Evolutionary conservation across 2,329 filamentous ascomycete species (phyloP), one percentile per base, ranked within the genome.

Genomic region (Immersiporthe knoxdaviesiana): DNA sequence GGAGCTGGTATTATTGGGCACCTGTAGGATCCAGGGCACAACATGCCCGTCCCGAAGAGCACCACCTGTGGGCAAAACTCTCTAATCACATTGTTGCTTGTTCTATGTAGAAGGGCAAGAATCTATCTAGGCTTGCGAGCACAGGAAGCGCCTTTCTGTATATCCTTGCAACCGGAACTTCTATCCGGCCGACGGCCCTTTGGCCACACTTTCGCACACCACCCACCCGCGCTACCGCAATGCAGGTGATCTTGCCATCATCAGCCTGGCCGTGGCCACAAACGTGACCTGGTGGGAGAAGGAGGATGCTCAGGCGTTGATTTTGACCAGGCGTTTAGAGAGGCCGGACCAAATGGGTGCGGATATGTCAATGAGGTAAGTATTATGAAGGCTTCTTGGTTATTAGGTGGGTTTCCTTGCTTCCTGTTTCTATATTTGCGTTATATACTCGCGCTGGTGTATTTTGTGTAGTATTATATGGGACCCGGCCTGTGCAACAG

Each of bases 331-430:
- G 78, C 76, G 2, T 75, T 84, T 62, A 75, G 77, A 50, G 74
- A 78, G 8, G 82, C 75, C 30, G 80, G 75, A 58, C 79, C 76
- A 59, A 76, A 77, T 35, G 79, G 80, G 1, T 79, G 80, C 30
- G 78, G 80, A 8, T 85, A 85, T 72, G 73, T 84, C 68, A 85
- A 83, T 71, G 84, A 84, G 77, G 77, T 77, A 10, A 63, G 70
- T 4, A 35, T 8, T 4, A 4, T 8, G 35, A 35, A 8, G 8
- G 8, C 4, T 35, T 35, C 35, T 35, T 35, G 35, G 35, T 35
- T 4, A 35, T 35, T 35, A 35, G n/a, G n/a, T n/a, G n/a, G n/a
- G n/a, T n/a, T n/a, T n/a, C n/a, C n/a, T n/a, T n/a, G n/a, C n/a
- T n/a, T n/a, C n/a, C n/a, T n/a, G n/a, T n/a, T n/a, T n/a, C n/a